Base-by-base conservation (phyloP, 192 early-diverging fungal genomes). In the Rhizoclosmatium globosum region DNA sequence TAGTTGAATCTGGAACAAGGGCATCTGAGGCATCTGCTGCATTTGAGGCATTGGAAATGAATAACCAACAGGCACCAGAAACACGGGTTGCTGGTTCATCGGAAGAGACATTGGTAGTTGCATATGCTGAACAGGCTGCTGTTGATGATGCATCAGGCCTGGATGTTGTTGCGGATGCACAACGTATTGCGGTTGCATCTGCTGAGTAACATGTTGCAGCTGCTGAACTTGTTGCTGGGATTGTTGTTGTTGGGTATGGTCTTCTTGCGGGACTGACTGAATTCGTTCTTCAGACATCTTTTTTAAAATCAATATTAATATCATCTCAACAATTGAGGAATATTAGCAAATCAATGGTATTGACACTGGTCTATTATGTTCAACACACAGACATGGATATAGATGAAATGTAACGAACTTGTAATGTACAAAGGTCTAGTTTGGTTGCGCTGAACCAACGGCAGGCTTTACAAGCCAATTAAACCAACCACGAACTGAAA, bases 201-300 rank as follows among this genome's bases (percentile, higher is more conserved):
- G 38, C n/a, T n/a, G 38, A 64, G 62, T 11, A 64, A 23, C 17
- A 0, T 64, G 62, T 9, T 64, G 11, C 62, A 0, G 62, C 1
- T 64, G 19, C 38, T 64, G 62, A 11, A 39, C 62, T 57, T 57
- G 56, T 57, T 57, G 56, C 15, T 57, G 56, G 15, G 56, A 57
- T 57, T 57, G 21, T 57, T 57, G 21, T 57, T 57, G 56, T 57
- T 57, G 56, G 56, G 13, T 1, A 57, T 57, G 21, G 0, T 13
- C 13, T 57, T 57, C 56, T 57, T 13, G 56, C 1, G 56, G 56
- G 31, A 31, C 31, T 31, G 31, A 31, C 31, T 31, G 31, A 31
- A 0, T 31, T 31, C 31, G 31, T 31, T 31, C 31, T 31, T 31
- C 31, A 31, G 31, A 31, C 31, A 31, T 31, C 31, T 31, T 31